Base-by-base conservation (phyloP, 2,329 filamentous ascomycete species). In the Monosporascus sp. region DNA sequence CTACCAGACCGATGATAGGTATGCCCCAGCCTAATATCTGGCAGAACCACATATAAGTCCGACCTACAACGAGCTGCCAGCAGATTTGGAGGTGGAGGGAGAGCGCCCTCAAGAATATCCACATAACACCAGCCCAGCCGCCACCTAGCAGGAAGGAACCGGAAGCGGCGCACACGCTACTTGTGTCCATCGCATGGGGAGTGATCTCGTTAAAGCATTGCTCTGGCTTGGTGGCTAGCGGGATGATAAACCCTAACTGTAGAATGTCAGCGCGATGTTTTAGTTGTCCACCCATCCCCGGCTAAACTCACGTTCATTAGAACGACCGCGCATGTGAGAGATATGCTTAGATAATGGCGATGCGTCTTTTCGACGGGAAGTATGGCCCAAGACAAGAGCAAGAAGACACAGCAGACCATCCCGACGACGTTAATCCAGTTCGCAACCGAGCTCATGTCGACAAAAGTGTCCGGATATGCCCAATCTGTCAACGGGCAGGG, bases 41-140 rank as follows among this genome's bases (percentile, higher is more conserved):
- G 3, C 93, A 86, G 59, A 83, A 81, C 77, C 90, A 91, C 84
- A 97, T 97, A 72, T 97, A 97, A 63, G 81, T 88, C 45, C 85
- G 82, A 40, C 94, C 94, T 4, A 96, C 89, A 7, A 93, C 85
- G 37, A 95, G 80, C 70, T 97, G 91, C 94, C 94, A 99, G 76
- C 92, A 97, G 59, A 99, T 97, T 71, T 97, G 94, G 26, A 99
- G 84, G 71, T 99, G 94, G 63, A 99, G 86, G 5, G 91, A 96
- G 37, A 97, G 74, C 0, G 93, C 89, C 58, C 94, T 85, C 55
- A 97, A 80, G 68, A 97, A 96, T 58, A 92, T 84, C 93, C 94
- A 99, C 70, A 96, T 85, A 35, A 91, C 84, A 46, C 86, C 89
- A 31, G 84, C 81, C 80, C 92, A 89, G 44, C 92, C 94, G 51